These are phyloP conservation scores for Anastatica hierochuntica DNA, from an alignment of 345 rosid genomes.

Conservation along the genomic window DNA sequence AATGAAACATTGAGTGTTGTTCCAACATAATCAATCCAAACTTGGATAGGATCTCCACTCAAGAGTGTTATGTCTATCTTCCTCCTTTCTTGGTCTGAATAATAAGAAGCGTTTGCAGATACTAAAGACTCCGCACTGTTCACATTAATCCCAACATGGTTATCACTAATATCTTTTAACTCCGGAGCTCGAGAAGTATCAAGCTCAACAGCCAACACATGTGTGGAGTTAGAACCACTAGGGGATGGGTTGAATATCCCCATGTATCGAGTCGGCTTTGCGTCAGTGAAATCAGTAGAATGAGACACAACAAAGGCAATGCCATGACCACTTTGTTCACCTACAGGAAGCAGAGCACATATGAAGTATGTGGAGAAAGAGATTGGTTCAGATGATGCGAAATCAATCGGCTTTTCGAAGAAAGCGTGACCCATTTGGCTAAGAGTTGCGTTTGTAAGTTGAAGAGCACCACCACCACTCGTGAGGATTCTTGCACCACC, in stretches of 20 bases:
- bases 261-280: conserved; percentile 20
- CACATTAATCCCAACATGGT: conserved; percentile 62
- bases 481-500: conserved; percentile 32
- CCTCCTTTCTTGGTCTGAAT: conserved; percentile 15
- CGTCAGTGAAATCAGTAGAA: conserved; percentile 3
- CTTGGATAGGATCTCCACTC: conserved; percentile 40
- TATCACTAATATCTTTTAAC: conserved; percentile 32
- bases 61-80: conserved; percentile 24
- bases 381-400: conserved; percentile 30
- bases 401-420: conserved; percentile 21
- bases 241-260: conserved; percentile 46
- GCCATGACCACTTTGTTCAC: conserved; percentile 35
- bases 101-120: conserved; percentile 34
- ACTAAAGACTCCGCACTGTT: conserved; percentile 27
- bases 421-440: conserved; percentile 36
- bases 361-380: conserved; percentile 35
- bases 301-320: conserved; percentile 34
- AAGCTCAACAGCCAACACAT: conserved; percentile 49
- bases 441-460: conserved; percentile 39
- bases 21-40: conserved; percentile 59
- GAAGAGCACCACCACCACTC: conserved; percentile 28
- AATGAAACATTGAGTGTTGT: conserved; percentile 36
- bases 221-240: conserved; percentile 27
- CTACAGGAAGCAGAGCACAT: conserved; percentile 26
- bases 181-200: conserved; percentile 38